phyloP scores from a whole-genome alignment of 2,329 filamentous ascomycete genomes.

The Coniochaeta sp. region DNA sequence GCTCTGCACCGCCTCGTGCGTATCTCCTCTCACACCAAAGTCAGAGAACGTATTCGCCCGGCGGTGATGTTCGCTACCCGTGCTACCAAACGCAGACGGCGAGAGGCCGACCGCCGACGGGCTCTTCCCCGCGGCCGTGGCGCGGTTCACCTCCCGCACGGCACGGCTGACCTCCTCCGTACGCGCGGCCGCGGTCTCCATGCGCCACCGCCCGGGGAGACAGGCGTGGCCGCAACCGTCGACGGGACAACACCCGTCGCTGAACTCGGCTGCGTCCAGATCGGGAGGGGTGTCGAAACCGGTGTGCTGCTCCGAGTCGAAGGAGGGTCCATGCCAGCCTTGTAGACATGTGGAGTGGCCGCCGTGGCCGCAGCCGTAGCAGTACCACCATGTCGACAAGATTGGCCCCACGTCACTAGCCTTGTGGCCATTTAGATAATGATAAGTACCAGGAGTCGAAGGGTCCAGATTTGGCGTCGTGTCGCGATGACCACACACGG shows the following conservation, averaged over 20 bases:
- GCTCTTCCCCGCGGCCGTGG: slow-evolving; percentile 1
- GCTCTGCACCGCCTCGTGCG: slow-evolving; percentile 49
- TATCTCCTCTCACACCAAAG: slow-evolving; percentile 35
- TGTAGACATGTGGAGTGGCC: slow-evolving; percentile 54
- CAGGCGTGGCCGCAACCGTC: slow-evolving; percentile 59
- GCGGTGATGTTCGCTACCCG: slow-evolving; percentile 3
- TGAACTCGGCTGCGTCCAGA: slow-evolving; percentile 24
- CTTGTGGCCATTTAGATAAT: not conserved
- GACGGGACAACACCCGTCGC: slow-evolving; percentile 54
- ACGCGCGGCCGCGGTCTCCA: slow-evolving; percentile 34
- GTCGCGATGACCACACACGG: slow-evolving; percentile 50
- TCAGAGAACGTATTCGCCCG: slow-evolving; percentile 4
- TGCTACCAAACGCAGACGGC: not conserved
- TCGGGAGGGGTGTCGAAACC: slow-evolving; percentile 9
- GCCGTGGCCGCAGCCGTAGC: slow-evolving; percentile 54
- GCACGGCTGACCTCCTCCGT: slow-evolving; percentile 45
- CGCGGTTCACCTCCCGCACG: slow-evolving; percentile 28
- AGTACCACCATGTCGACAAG: slow-evolving; percentile 53
- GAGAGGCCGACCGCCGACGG: not conserved
- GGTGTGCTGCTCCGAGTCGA: slow-evolving; percentile 12
- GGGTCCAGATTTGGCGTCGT: slow-evolving; percentile 28
- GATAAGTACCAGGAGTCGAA: slow-evolving; percentile 3
- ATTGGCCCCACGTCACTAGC: slow-evolving; percentile 13
- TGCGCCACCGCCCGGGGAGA: slow-evolving; percentile 47
- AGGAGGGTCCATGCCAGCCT: slow-evolving; percentile 44